Evolutionary conservation across 331 rosid species (phyloP), one percentile per base, ranked within the genome.

Genomic region (Quercus phellos): DNA sequence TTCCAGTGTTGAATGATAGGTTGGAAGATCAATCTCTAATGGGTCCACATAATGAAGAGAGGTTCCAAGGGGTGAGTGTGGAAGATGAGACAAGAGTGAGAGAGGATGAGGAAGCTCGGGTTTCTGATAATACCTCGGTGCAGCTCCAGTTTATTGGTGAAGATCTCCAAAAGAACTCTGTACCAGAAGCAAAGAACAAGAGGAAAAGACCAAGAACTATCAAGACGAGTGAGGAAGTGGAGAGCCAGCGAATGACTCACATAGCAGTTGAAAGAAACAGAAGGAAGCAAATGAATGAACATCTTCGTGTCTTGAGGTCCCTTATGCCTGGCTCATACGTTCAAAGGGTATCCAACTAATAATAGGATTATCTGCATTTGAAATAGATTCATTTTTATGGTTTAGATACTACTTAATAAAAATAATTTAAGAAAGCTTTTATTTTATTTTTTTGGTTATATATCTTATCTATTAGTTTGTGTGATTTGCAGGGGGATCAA

Each of bases 311-410:
- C 7, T 86, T 94, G 55, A 86, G 99, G 56, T 89, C 97, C 18
- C 99, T 94, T 86, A 94, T 92, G 99, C 99, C 99, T 2, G 97
- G 99, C 42, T 94, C 99, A 16, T 94, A 94, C 70, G 99, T 94
- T 12, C 99, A 94, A 89, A 87, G 99, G 87, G 99, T 86, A 78
- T 4, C 50, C 56, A 21, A 53, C 66, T 8, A 38, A 38, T 38
- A 38, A 38, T 38, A 38, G 46, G 46, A 38, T 38, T 38, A 38
- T 38, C 3, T 38, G 46, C 46, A 38, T 38, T 38, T 7, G 46
- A 38, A 38, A 38, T 38, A 8, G 46, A 38, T 38, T 38, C 11
- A 38, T 38, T 38, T 38, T 38, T 38, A 38, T 38, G 46, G 46
- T 38, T 38, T 11, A 38, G 46, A 38, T 38, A 38, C 46, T 38